These are phyloP conservation scores for Candida alai DNA, from an alignment of 805 yeast genomes.

Conservation along the genomic window DNA sequence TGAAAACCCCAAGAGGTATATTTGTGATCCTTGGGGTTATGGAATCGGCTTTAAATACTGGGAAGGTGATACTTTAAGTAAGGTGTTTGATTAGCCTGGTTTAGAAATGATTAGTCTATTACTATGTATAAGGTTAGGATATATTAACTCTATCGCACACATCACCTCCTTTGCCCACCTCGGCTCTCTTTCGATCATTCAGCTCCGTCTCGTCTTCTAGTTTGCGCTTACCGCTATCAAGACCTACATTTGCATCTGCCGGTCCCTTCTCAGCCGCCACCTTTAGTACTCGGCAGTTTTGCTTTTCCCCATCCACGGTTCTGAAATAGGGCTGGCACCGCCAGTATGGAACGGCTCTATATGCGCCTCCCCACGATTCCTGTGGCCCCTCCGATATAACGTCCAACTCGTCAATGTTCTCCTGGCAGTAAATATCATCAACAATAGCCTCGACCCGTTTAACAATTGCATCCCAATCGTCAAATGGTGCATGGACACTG, in stretches of 20 bases:
- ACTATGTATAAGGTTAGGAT: background rate
- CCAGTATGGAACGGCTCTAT: conserved; percentile 88
- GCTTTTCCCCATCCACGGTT: conserved; percentile 71
- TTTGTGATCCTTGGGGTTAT: conserved; percentile 33
- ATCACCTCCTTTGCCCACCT: background rate
- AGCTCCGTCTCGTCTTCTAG: background rate
- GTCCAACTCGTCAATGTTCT: conserved; percentile 55
- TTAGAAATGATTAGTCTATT: background rate
- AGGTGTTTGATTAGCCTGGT: conserved; percentile 28
- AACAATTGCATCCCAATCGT: conserved; percentile 51
- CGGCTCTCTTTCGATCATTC: background rate
- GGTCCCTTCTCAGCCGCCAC: conserved; percentile 31
- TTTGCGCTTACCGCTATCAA: background rate
- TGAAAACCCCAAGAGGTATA: conserved; percentile 40
- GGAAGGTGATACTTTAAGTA: conserved; percentile 28
- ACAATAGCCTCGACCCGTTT: conserved; percentile 66
- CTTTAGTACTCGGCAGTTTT: conserved; percentile 33
- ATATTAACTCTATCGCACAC: conserved; percentile 1
- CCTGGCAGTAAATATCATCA: conserved; percentile 46
- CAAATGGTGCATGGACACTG: conserved; percentile 34
- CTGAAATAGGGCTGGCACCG: conserved; percentile 94
- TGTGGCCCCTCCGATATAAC: conserved; percentile 48
- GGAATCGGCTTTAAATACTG: conserved; percentile 36
- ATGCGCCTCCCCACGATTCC: conserved; percentile 75
- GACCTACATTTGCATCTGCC: background rate